Evolutionary conservation across 129 eudicot genomes (phyloP).

Genomic region (Arctium minus): DNA sequence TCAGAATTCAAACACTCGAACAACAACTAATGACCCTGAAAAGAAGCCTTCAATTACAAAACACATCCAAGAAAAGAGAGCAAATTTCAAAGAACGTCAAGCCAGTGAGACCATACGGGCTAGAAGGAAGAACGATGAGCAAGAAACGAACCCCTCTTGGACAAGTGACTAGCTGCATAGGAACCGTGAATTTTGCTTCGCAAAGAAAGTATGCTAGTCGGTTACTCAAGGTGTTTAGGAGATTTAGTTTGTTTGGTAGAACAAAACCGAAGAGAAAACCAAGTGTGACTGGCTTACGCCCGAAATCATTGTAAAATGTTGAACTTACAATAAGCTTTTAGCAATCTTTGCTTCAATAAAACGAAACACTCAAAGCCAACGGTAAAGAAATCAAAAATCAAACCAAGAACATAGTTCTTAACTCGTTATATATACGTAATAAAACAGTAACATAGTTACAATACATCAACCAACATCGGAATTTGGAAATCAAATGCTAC

Average conservation of each 20-base stretch:
- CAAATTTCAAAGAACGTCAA: constrained; percentile 29
- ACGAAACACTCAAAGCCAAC: neutral
- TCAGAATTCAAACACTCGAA: constrained; percentile 81
- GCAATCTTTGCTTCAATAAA: neutral
- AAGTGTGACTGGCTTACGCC: constrained; percentile 15
- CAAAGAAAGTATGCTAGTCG: constrained; percentile 64
- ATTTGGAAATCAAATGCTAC: neutral
- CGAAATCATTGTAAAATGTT: constrained; percentile 36
- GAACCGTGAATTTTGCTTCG: constrained; percentile 69
- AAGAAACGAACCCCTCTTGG: constrained; percentile 55
- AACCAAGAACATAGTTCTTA: neutral
- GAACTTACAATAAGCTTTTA: neutral
- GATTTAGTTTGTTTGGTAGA: constrained; percentile 62
- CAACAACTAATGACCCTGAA: constrained; percentile 62
- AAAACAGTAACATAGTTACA: constrained; percentile 5
- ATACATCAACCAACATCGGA: constrained; percentile 12
- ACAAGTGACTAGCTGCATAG: constrained; percentile 71
- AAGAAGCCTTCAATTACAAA: constrained; percentile 62
- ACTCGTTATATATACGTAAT: constrained; percentile 17
- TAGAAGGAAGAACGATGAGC: constrained; percentile 58
- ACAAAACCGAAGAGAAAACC: constrained; percentile 50
- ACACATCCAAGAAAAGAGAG: constrained; percentile 32
- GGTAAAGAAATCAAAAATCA: neutral
- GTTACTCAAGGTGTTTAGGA: constrained; percentile 58
- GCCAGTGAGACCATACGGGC: constrained; percentile 30